Percentiles rank a stretch among this genome's conserved stretches.
phyloP scores from a whole-genome alignment of 331 rosid genomes.

The Pyrus hybrid region DNA sequence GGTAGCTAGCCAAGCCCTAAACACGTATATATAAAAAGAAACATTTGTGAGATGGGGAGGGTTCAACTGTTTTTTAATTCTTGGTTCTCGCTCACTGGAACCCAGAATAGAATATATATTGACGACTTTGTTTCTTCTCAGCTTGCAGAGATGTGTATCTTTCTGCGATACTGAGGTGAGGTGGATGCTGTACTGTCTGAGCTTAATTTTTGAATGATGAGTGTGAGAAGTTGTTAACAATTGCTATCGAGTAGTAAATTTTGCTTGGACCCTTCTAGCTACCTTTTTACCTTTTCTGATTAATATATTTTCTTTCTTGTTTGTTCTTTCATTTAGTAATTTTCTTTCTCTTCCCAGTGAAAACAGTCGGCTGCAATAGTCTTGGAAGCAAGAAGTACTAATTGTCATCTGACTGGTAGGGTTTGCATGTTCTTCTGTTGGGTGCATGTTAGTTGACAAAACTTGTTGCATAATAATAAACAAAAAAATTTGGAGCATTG shows the following conservation, averaged over 20 bases:
- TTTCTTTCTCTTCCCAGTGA: conserved; percentile 8
- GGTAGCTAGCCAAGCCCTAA: conserved; percentile 4
- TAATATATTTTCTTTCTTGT: conserved; percentile 1
- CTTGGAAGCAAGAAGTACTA: neutral
- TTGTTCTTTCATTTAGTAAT: neutral
- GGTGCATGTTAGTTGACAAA: neutral
- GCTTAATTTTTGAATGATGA: conserved; percentile 7
- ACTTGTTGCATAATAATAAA: neutral
- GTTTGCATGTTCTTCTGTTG: conserved; percentile 1
- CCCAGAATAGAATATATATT: neutral
- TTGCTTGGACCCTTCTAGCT: conserved; percentile 24
- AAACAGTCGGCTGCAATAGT: conserved; percentile 15
- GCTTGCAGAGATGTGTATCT: neutral
- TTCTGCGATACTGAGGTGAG: neutral
- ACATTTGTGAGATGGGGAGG: neutral
- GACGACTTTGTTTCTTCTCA: neutral
- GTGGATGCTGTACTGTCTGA: neutral
- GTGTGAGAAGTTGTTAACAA: conserved; percentile 26
- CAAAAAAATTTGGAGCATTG: neutral
- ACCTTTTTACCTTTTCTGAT: conserved; percentile 26
- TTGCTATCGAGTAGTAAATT: conserved; percentile 31
- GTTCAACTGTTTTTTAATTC: neutral
- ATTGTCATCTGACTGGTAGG: neutral
- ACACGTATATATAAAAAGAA: neutral
- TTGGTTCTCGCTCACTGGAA: neutral